Evolutionary conservation across 2,329 filamentous ascomycete species (phyloP).

Genomic region (Penicillium sp.): DNA sequence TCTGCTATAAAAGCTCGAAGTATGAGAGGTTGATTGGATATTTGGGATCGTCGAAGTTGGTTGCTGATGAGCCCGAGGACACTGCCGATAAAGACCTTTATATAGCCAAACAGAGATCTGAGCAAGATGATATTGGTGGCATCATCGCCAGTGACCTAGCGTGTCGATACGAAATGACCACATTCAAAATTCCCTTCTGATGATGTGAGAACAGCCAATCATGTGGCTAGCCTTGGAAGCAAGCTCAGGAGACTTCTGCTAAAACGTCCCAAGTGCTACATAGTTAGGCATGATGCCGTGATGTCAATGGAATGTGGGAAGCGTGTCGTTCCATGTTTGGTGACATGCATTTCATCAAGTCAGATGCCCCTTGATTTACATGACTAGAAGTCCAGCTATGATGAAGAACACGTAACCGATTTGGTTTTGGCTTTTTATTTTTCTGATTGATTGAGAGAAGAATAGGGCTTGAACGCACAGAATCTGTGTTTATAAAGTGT

Average conservation of each 20-base stretch:
- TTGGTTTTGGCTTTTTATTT: too few relatives aligned
- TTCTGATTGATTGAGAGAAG: too few relatives aligned
- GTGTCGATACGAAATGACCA: not conserved
- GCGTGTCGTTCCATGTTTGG: not conserved
- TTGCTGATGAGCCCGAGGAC: not conserved
- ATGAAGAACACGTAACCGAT: not conserved
- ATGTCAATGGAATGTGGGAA: conserved; percentile 15
- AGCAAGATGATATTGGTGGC: not conserved
- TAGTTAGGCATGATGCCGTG: not conserved
- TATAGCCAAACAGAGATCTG: not conserved
- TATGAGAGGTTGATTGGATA: not conserved
- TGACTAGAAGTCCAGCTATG: not conserved
- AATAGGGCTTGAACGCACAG: not conserved
- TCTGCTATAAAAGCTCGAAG: not conserved
- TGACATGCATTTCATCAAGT: conserved; percentile 5
- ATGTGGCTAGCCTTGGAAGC: not conserved
- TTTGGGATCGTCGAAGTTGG: not conserved
- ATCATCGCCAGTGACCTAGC: not conserved
- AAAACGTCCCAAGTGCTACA: too few relatives aligned
- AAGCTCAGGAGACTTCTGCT: not conserved
- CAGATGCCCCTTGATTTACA: conserved; percentile 5
- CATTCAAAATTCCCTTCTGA: not conserved
- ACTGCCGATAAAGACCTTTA: not conserved
- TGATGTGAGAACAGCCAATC: not conserved
- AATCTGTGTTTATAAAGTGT: not conserved